These are phyloP conservation scores for Ceratobasidium sp. DNA, from an alignment of 1,284 basidiomycete genomes.

Conservation along the genomic window DNA sequence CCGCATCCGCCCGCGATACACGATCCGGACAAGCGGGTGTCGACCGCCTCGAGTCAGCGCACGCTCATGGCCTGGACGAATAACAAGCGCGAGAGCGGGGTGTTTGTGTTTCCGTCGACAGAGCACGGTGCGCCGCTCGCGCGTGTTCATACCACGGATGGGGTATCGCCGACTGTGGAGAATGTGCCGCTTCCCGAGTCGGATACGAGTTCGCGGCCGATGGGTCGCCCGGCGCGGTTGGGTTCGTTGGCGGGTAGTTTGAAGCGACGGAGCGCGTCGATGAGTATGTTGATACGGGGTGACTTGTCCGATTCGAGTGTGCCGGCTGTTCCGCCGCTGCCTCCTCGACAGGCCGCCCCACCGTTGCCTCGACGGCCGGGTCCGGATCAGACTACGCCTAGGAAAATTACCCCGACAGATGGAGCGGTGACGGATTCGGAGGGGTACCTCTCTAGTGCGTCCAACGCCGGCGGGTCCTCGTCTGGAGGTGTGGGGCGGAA, in stretches of 20 bases:
- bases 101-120: slow-evolving; percentile 13
- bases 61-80: slow-evolving; percentile 26
- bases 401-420: not conserved
- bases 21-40: slow-evolving; percentile 36
- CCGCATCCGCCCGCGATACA: slow-evolving; percentile 18
- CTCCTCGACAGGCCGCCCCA: not conserved
- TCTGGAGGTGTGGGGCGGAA: slow-evolving; percentile 4
- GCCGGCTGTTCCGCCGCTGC: slow-evolving; percentile 5
- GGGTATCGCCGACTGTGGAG: not conserved
- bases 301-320: not conserved
- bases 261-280: slow-evolving; percentile 37
- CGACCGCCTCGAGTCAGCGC: slow-evolving; percentile 37
- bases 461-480: slow-evolving; percentile 7
- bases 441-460: slow-evolving; percentile 22
- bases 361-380: not conserved
- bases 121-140: slow-evolving; percentile 12
- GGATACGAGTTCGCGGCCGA: not conserved
- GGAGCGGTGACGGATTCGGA: slow-evolving; percentile 36
- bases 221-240: slow-evolving; percentile 13
- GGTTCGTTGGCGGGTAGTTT: slow-evolving; percentile 20
- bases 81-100: slow-evolving; percentile 17
- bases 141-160: slow-evolving; percentile 30
- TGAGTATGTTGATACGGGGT: slow-evolving; percentile 18
- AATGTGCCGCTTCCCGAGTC: not conserved
- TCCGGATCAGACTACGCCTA: not conserved